Evolutionary conservation across 2,329 filamentous ascomycete species (phyloP), one percentile per base, ranked within the genome.

Genomic region (Anisogramma anomala): DNA sequence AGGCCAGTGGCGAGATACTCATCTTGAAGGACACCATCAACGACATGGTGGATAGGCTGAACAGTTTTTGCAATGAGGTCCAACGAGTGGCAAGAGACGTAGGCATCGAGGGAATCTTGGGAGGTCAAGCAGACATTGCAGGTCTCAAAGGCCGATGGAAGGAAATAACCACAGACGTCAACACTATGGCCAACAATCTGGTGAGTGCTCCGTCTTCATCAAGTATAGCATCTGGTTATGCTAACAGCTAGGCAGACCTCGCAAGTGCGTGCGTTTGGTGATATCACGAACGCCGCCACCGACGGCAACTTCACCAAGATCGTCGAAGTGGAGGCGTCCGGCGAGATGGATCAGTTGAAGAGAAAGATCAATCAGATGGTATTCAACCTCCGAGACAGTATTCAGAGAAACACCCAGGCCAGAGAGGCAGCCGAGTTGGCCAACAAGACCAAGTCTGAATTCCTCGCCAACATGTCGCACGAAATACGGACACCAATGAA

Each of bases 281-380:
- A 96, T 58, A 96, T 98, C 54, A 95, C 89, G n/a, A 94, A 95
- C 60, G 79, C 91, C 27, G 91, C 91, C 20, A 95, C 89, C 45
- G 88, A 94, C 58, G 91, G 91, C 49, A 89, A 98, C 62, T 96
- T 96, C 60, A 94, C 86, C 18, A 94, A 95, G 59, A 78, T 93
- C 43, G 89, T 98, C 59, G 94, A 91, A 35, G 89, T 98, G 14
- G 88, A 95, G 60, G 91, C 91, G 15, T 95, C 89, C 10, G 91
- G 91, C 49, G 91, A 98, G 63, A 96, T 98, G 91, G 91, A 96
- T 62, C 89, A 96, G 61, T 72, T 98, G 53, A 98, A 98, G 66
- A 80, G 88, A 55, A 96, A 96, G 71, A 96, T 98, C 72, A 98
- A 96, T 60, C 85, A 93, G 67, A 98, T 98, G 91, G 88, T 96